Percentiles rank a stretch among this genome's conserved stretches.
phyloP scores from a whole-genome alignment of 75 land plant species.

The Sequoiadendron giganteum region DNA sequence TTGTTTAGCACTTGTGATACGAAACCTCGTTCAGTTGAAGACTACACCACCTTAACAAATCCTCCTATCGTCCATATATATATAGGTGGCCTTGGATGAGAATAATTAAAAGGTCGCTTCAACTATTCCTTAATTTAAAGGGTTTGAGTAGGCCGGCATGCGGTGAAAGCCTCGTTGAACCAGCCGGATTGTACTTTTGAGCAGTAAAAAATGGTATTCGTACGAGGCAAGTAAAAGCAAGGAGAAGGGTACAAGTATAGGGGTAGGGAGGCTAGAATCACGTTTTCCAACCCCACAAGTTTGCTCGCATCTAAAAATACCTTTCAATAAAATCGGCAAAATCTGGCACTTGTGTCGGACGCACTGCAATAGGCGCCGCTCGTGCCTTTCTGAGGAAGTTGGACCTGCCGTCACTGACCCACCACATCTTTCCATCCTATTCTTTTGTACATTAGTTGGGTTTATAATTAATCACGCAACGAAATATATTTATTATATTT shows the following conservation, averaged over 20 bases:
- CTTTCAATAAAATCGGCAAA: background rate
- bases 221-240: background rate
- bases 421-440: too few species aligned
- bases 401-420: too few species aligned
- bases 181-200: background rate
- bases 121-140: background rate
- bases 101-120: background rate
- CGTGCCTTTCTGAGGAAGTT: background rate
- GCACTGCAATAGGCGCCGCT: background rate
- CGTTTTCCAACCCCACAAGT: background rate
- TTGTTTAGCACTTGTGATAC: background rate
- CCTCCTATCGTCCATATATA: background rate
- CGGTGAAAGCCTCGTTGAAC: slow-evolving; percentile 2
- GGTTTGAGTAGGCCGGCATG: background rate
- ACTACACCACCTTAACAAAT: background rate
- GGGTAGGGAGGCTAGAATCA: background rate
- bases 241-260: too few species aligned
- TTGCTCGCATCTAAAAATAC: background rate
- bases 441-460: too few species aligned
- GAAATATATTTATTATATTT: too few species aligned
- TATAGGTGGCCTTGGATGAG: background rate
- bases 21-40: background rate
- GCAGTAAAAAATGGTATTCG: background rate
- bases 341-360: background rate
- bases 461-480: too few species aligned